Conservation (phyloP, 2,329 filamentous ascomycete genomes). For the Nannizzia gypsea region DNA sequence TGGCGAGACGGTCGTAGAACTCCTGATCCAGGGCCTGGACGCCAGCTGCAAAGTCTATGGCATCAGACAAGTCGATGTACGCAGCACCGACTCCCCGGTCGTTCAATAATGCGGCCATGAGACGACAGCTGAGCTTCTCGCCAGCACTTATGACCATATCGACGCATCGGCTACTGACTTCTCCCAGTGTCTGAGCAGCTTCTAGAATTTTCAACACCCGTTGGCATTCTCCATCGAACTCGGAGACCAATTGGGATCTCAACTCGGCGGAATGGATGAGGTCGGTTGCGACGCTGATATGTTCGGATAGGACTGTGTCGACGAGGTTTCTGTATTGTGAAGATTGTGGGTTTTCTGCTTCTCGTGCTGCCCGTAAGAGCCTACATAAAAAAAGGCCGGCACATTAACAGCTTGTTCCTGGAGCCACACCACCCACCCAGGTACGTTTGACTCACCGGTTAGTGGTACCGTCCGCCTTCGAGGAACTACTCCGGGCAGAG, state of each 20-base stretch:
- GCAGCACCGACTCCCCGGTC: conserved; percentile 73
- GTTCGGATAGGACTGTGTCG: conserved; percentile 69
- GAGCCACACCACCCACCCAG: background rate
- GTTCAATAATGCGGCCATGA: conserved; percentile 74
- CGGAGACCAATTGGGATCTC: conserved; percentile 47
- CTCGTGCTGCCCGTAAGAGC: conserved; percentile 38
- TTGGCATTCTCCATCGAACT: conserved; percentile 67
- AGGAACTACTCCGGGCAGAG: conserved; percentile 86
- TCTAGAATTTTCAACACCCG: conserved; percentile 64
- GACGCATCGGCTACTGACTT: conserved; percentile 66
- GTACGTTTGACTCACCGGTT: conserved; percentile 57
- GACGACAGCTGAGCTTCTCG: conserved; percentile 87
- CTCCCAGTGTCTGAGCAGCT: conserved; percentile 48
- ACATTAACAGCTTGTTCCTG: background rate
- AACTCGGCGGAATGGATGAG: conserved; percentile 49
- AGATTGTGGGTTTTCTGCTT: conserved; percentile 37
- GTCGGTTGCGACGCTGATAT: conserved; percentile 57
- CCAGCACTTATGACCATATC: conserved; percentile 88
- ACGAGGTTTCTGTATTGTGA: conserved; percentile 62
- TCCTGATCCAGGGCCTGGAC: conserved; percentile 48
- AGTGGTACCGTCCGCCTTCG: conserved; percentile 89
- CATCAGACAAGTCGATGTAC: conserved; percentile 79
- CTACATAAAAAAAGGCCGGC: conserved; percentile 19
- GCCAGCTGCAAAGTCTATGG: conserved; percentile 53
- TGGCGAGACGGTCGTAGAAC: conserved; percentile 58